Evolutionary conservation across 2,329 filamentous ascomycete species (phyloP), one percentile per base, ranked within the genome.

Genomic region (Rhynchosporium agropyri): DNA sequence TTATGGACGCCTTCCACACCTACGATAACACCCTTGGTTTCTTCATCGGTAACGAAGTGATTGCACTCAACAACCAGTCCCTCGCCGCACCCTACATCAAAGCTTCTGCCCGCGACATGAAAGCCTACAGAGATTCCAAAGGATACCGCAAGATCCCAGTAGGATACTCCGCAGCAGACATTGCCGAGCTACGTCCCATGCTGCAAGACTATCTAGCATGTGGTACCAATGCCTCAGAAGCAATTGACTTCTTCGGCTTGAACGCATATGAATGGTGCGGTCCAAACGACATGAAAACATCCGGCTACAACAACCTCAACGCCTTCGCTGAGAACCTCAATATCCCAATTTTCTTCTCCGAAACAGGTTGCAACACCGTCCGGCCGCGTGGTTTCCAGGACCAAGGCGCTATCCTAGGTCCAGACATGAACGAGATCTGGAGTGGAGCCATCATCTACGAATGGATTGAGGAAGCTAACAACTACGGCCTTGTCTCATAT

Each of bases 281-380:
- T 65, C 61, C 68, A 15, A 67, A 68, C 13, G 77, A 75, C 7
- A 92, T 87, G 76, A 76, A 75, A 4, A 79, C 75, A 5, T 86
- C 91, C 2, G 91, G 90, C 62, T 96, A 96, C 77, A 73, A 79
- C 53, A 80, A 80, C 66, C 84, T 96, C 33, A 83, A 92, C 74
- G 76, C 80, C 59, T 86, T 89, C 67, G 87, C 89, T 5, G 82
- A 83, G 43, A 77, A 84, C 70, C 93, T 92, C 76, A 88, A 87
- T 53, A 86, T 96, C n/a, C 92, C 91, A 26, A 91, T 95, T 71
- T 93, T 92, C 81, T 91, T 96, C 77, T 93, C 90, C 40, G 92
- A 96, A 77, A 95, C 91, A 3, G 92, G 92, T 63, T 96, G 92
- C 82, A 93, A 90, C 74, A 81, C 79, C 5, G 80, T 81, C 0